phyloP scores from a whole-genome alignment of 2,329 filamentous ascomycete species.

The Paecilomyces variotii region DNA sequence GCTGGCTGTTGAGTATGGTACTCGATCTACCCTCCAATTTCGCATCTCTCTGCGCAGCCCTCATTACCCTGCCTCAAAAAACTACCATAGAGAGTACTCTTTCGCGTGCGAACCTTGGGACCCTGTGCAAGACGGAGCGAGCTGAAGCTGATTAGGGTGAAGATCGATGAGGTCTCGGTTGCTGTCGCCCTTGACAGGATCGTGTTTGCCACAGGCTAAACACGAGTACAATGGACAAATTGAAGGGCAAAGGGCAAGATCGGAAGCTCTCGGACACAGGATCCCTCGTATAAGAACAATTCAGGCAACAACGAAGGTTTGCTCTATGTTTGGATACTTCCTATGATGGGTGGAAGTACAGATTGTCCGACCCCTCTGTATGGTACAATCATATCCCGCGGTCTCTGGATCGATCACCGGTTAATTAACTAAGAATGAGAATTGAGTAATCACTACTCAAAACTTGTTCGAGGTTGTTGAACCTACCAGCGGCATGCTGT shows the following conservation, averaged over 20 bases:
- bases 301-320: background rate
- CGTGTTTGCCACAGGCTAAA: background rate
- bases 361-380: background rate
- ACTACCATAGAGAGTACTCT: background rate
- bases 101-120: background rate
- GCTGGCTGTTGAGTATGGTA: background rate
- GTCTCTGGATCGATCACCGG: background rate
- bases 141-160: background rate
- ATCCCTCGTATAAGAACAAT: background rate
- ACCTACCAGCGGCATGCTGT: too few species aligned
- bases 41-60: background rate
- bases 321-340: background rate
- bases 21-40: background rate
- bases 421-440: background rate
- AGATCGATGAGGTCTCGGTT: background rate
- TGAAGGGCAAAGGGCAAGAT: background rate
- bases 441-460: background rate
- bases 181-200: background rate
- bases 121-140: background rate
- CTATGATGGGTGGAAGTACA: background rate
- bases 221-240: background rate
- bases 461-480: background rate
- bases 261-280: background rate
- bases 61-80: too few species aligned
- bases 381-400: background rate